Conservation (phyloP, 176 grass and related monocot genomes). For the Avena insularis region DNA sequence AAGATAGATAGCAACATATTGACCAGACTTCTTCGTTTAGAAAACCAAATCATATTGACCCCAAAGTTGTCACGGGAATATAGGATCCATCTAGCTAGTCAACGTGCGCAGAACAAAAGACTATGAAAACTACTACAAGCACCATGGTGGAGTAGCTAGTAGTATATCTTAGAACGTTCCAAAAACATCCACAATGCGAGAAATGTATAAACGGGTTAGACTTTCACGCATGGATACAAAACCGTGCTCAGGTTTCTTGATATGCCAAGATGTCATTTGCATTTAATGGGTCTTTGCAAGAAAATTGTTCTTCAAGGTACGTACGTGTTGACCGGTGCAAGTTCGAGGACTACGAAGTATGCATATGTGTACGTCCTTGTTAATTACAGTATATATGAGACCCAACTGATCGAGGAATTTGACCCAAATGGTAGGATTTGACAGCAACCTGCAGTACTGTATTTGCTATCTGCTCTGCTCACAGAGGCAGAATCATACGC, state of each 20-base stretch:
- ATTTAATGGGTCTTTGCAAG: not conserved
- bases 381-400: not conserved
- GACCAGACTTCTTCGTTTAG: not conserved
- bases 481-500: too few relatives aligned
- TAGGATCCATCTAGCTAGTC: not conserved
- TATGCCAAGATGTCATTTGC: not conserved
- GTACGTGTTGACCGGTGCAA: not conserved
- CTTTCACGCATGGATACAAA: constrained; percentile 18
- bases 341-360: not conserved
- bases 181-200: not conserved
- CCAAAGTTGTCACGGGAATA: not conserved
- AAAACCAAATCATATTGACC: not conserved
- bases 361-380: not conserved
- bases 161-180: not conserved
- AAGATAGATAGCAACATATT: too few relatives aligned
- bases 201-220: not conserved
- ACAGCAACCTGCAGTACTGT: not conserved
- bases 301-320: not conserved
- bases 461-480: too few relatives aligned
- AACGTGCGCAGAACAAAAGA: not conserved
- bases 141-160: too few relatives aligned
- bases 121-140: too few relatives aligned
- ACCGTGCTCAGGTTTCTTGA: not conserved
- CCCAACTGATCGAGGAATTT: not conserved
- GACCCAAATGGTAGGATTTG: constrained; percentile 17